Evolutionary conservation across 495 filamentous ascomycete species (phyloP).

Genomic region (Podospora anserina): DNA sequence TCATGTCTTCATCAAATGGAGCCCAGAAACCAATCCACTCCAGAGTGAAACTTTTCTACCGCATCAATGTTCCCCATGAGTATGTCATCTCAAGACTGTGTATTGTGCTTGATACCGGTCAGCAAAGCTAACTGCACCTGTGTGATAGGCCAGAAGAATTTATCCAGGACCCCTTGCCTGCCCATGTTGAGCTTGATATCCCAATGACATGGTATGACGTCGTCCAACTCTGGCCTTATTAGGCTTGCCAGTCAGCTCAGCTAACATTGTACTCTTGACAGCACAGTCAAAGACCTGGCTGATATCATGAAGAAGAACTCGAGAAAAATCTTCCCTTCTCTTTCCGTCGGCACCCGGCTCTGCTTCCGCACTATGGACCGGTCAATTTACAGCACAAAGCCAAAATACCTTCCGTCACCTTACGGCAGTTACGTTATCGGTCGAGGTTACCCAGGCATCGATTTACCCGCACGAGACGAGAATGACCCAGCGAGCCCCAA

Average conservation of each 20-base stretch:
- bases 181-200: not conserved
- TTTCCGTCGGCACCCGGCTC: constrained; percentile 74
- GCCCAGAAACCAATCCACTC: constrained; percentile 54
- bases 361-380: constrained; percentile 56
- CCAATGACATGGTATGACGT: not conserved
- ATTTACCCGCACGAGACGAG: not conserved
- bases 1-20: not conserved
- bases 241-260: not conserved
- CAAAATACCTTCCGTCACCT: constrained; percentile 58
- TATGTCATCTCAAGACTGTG: constrained; percentile 29
- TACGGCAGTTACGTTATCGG: constrained; percentile 79
- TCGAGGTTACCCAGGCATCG: constrained; percentile 12
- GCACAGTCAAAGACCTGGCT: constrained; percentile 78
- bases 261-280: constrained; percentile 45
- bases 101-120: constrained; percentile 1
- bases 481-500: constrained; percentile 60
- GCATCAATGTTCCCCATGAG: constrained; percentile 68
- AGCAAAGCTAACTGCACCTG: constrained; percentile 10
- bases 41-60: constrained; percentile 85
- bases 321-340: constrained; percentile 60
- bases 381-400: constrained; percentile 38
- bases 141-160: constrained; percentile 63
- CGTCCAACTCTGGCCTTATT: not conserved
- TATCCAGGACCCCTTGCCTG: constrained; percentile 10
- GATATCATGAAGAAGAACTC: constrained; percentile 51